Conservation (phyloP, 2,329 filamentous ascomycete species). For the Thelonectria blattea region DNA sequence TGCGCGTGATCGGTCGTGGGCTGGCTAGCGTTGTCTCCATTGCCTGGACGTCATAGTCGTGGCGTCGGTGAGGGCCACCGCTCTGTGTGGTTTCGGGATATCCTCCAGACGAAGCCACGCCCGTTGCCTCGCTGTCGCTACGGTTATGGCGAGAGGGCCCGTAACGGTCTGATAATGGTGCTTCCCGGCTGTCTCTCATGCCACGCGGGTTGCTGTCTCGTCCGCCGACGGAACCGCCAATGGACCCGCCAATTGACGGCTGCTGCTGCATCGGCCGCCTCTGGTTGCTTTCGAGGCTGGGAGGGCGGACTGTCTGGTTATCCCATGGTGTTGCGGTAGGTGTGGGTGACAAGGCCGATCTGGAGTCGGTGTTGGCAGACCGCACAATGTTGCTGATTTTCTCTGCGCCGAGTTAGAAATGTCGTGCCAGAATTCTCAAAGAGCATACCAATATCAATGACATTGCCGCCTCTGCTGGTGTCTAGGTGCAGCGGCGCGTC, state of each 20-base stretch:
- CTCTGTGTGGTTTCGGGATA: constrained; percentile 79
- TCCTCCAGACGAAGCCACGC: constrained; percentile 75
- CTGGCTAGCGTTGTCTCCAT: constrained; percentile 87
- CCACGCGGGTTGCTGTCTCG: constrained; percentile 40
- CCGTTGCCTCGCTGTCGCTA: constrained; percentile 80
- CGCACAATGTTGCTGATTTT: constrained; percentile 94
- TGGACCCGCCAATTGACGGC: constrained; percentile 18
- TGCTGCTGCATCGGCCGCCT: constrained; percentile 40
- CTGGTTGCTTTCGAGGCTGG: constrained; percentile 54
- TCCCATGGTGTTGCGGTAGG: constrained; percentile 73
- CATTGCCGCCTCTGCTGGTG: constrained; percentile 89
- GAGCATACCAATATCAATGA: constrained; percentile 80
- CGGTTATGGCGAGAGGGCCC: constrained; percentile 66
- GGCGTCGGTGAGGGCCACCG: constrained; percentile 71
- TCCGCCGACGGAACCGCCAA: constrained; percentile 24
- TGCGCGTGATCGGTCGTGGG: constrained; percentile 74
- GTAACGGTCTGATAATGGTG: constrained; percentile 52
- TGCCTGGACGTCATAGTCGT: constrained; percentile 95
- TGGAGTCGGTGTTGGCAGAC: constrained; percentile 71
- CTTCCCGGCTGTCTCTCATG: constrained; percentile 58
- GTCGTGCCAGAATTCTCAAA: constrained; percentile 29
- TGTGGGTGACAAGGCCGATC: constrained; percentile 58
- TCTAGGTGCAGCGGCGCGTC: constrained; percentile 91
- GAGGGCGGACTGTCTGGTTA: constrained; percentile 60
- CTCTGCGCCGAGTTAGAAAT: constrained; percentile 60